Conservation (phyloP, 768 basidiomycete species). For the Mycena maculata region DNA sequence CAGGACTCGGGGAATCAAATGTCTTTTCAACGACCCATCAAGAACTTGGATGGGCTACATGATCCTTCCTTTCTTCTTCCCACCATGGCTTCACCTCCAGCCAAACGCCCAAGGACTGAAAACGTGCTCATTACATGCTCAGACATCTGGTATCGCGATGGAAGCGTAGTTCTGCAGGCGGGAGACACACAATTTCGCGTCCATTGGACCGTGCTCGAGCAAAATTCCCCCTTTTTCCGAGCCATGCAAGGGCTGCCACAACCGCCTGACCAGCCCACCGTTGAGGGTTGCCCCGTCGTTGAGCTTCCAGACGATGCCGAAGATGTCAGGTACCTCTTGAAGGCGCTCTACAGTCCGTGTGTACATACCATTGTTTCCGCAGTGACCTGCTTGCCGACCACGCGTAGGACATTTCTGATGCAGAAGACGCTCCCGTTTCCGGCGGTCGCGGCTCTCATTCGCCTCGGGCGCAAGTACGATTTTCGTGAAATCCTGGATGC, state of each 20-base stretch:
- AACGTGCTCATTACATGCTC: constrained; percentile 21
- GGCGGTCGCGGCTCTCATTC: constrained; percentile 4
- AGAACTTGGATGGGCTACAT: too few relatives aligned
- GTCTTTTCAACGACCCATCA: too few relatives aligned
- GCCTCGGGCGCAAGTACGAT: constrained; percentile 22
- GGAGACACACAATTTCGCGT: constrained; percentile 26
- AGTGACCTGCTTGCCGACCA: too few relatives aligned
- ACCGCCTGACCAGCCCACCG: constrained; percentile 6
- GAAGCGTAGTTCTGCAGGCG: constrained; percentile 23
- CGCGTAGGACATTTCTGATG: too few relatives aligned
- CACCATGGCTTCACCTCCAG: background rate
- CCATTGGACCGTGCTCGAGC: constrained; percentile 18
- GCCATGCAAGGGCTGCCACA: constrained; percentile 22
- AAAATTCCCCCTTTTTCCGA: constrained; percentile 24
- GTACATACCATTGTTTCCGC: background rate
- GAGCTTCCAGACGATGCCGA: constrained; percentile 2
- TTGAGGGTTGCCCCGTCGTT: constrained; percentile 25
- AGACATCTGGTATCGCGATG: constrained; percentile 22
- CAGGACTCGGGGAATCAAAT: too few relatives aligned
- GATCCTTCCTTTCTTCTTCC: too few relatives aligned
- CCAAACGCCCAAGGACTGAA: constrained; percentile 23
- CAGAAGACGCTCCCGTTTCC: background rate
- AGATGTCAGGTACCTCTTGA: constrained; percentile 17
- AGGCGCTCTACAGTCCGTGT: constrained; percentile 18
- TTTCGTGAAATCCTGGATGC: background rate